Base-by-base conservation (phyloP, 768 basidiomycete genomes). In the Udeniomyces megalosporus region DNA sequence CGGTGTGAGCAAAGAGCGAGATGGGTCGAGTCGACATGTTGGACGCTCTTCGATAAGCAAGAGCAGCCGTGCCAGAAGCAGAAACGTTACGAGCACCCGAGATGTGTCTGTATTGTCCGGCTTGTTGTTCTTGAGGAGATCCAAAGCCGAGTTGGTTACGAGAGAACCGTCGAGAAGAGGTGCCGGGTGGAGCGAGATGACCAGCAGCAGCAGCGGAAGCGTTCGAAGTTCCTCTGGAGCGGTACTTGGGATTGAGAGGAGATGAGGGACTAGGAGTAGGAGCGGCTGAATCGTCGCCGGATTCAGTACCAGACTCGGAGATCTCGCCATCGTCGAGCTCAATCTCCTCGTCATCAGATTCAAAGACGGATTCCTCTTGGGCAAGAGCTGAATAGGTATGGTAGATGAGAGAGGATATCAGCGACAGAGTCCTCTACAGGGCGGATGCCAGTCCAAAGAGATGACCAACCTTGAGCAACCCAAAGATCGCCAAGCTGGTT, bases 331-430 rank as follows among this genome's bases (percentile, higher is more conserved):
- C 74, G 2, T 68, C 73, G 12, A 66, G 71, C 4, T 70, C 72
- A 1, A 68, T 48, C 8, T 76, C 75, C 60, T 82, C 83, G 12
- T 74, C 76, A 67, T 86, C 74, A 2, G 46, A 48, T 7, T 74
- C 73, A 47, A 74, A 74, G 2, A 74, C 73, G 2, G 63, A 65
- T 47, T 71, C 71, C 6, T 70, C 91, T 32, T 84, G 88, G 64
- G 93, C 95, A 76, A 93, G 88, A 6, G 93, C 95, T 42, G 17
- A n/a, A n/a, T n/a, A n/a, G n/a, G n/a, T n/a, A n/a, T n/a, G n/a
- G n/a, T 42, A 8, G 38, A 42, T 42, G 38, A 17, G 17, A 42
- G 10, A 42, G 38, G 17, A 17, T 17, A 42, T 42, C 38, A 42
- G 8, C 38, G 17, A 42, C n/a, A n/a, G n/a, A n/a, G n/a, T n/a